A percentile compares a stretch with the other conserved stretches of the same genome.
These are phyloP conservation scores for Mikania micrantha DNA, from an alignment of 129 eudicot genomes.

Conservation along the genomic window DNA sequence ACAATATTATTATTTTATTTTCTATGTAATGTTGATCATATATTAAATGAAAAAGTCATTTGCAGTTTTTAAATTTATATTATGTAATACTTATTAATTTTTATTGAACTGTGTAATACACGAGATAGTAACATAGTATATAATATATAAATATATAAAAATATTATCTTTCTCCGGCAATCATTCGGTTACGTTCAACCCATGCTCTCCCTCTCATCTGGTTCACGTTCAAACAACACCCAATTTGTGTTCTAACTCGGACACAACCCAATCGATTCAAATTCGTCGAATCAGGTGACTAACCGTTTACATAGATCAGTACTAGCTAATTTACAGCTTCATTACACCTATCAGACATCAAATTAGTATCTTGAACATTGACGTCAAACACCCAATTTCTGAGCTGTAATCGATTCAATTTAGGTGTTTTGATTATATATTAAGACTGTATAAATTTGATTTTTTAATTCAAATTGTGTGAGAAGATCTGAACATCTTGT, in stretches of 20 bases:
- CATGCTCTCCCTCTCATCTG: neutral
- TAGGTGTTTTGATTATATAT: neutral
- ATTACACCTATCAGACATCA: neutral
- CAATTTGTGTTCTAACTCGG: neutral
- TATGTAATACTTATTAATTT: no score
- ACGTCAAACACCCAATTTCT: slow-evolving; percentile 2
- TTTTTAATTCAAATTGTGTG: no score
- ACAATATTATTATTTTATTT: no score
- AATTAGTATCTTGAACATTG: neutral
- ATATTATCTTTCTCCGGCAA: neutral
- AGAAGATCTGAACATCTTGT: neutral
- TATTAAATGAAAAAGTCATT: no score
- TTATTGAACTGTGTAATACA: no score
- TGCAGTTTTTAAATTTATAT: no score
- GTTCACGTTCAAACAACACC: neutral
- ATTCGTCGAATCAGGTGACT: slow-evolving; percentile 17
- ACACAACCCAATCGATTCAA: slow-evolving; percentile 7
- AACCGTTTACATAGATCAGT: slow-evolving; percentile 12
- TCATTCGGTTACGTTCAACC: neutral
- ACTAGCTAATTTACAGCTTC: slow-evolving; percentile 10
- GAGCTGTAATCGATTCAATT: slow-evolving; percentile 6
- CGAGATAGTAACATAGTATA: no score
- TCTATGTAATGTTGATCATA: no score
- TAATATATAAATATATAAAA: neutral
- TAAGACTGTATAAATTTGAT: no score